These are phyloP conservation scores for Pseudogymnoascus sp. DNA, from an alignment of 2,329 filamentous ascomycete species.

Conservation along the genomic window DNA sequence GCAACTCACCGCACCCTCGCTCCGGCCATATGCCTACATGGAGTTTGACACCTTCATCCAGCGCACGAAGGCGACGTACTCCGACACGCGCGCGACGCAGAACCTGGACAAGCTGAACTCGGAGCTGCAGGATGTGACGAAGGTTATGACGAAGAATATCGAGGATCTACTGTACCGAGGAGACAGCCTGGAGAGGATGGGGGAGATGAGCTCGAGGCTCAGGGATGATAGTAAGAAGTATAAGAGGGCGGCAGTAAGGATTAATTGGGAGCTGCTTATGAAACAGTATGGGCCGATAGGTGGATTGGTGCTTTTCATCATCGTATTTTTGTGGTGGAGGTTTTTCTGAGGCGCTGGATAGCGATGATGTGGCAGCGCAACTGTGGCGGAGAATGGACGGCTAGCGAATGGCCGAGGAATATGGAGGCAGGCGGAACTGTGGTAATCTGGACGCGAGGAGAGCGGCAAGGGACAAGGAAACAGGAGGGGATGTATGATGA, in stretches of 20 bases:
- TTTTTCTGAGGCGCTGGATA: slow-evolving; percentile 60
- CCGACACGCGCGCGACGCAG: slow-evolving; percentile 80
- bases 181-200: slow-evolving; percentile 93
- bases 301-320: slow-evolving; percentile 69
- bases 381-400: neutral
- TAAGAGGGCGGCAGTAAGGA: slow-evolving; percentile 80
- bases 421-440: neutral
- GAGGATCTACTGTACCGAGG: slow-evolving; percentile 94
- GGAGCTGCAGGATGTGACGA: slow-evolving; percentile 93
- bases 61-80: slow-evolving; percentile 87
- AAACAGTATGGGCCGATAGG: slow-evolving; percentile 96
- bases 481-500: neutral
- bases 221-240: slow-evolving; percentile 94
- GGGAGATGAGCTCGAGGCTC: slow-evolving; percentile 79
- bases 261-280: slow-evolving; percentile 94
- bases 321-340: slow-evolving; percentile 85
- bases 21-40: slow-evolving; percentile 92
- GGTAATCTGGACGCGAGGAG: neutral
- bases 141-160: slow-evolving; percentile 99
- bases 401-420: neutral
- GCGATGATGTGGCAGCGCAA: neutral
- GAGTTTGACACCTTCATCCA: slow-evolving; percentile 97
- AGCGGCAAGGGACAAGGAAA: neutral
- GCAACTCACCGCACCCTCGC: slow-evolving; percentile 64
- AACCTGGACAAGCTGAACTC: slow-evolving; percentile 95